Evolutionary conservation across 495 filamentous ascomycete genomes (phyloP), one percentile per base, ranked within the genome.

Genomic region (Xylaria venustula): DNA sequence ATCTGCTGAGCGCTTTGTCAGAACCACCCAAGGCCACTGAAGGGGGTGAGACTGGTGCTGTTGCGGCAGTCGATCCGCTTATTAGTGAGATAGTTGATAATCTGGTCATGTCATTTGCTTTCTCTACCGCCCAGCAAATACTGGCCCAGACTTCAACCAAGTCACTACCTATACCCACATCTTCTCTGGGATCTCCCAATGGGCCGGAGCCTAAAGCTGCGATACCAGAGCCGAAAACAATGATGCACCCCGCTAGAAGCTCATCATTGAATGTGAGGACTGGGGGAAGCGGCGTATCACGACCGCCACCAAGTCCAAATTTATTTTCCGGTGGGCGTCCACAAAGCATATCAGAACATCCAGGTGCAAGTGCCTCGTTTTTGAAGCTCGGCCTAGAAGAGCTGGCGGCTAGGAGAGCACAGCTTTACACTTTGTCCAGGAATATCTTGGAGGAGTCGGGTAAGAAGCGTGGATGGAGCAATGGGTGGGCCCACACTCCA

Each of bases 71-170:
- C 0, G 76, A 80, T 57, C 66, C 75, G 14, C 45, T 73, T 0
- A 63, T 72, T 3, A 67, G 68, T 36, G 81, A 86, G 61, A 73
- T 91, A 15, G 83, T 94, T 46, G 89, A 92, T 66, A 92, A 94
- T 65, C 68, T 97, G 4, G 87, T 96, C 8, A 87, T 87, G 5
- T 92, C 91, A 0, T 97, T 93, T 83, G 88, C 85, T 8, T 96
- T 91, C 69, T 86, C 89, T 25, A 87, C 90, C 23, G 81, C 87
- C 8, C 85, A 89, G 65, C 89, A 93, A 62, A 85, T 96, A 22
- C 76, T 96, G 6, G 81, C 84, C 7, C 89, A 91, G 66, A 96
- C 90, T 0, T 83, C 82, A 3, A 90, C 90, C 7, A 85, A 87
- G 37, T 77, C 83, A 5, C 76, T 91, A 9, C 80, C 83, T 1